These are phyloP conservation scores for Clavispora fructus DNA, from an alignment of 805 yeast genomes.

Conservation along the genomic window DNA sequence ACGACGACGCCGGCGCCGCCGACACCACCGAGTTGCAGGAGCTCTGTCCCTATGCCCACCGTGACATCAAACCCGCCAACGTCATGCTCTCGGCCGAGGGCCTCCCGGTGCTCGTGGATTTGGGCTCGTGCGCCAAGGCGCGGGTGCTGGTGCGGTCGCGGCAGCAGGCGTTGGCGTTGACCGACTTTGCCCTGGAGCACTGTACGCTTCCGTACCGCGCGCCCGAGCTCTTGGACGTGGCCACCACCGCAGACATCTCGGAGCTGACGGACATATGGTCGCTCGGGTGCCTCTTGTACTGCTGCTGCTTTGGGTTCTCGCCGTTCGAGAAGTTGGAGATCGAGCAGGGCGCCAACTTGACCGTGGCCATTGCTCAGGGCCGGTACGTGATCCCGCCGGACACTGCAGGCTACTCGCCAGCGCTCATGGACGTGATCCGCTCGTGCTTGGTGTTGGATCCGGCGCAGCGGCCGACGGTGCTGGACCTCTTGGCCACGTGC, in stretches of 20 bases:
- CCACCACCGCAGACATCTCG: slow-evolving; percentile 56
- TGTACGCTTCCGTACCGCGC: slow-evolving; percentile 86
- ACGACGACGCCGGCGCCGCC: slow-evolving; percentile 20
- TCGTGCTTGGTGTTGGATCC: slow-evolving; percentile 64
- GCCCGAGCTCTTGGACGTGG: slow-evolving; percentile 81
- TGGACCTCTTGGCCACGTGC: slow-evolving; percentile 49
- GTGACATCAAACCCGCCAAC: slow-evolving; percentile 87
- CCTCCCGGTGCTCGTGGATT: slow-evolving; percentile 72
- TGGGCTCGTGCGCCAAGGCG: slow-evolving; percentile 75
- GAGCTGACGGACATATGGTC: slow-evolving; percentile 90
- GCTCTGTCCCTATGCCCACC: slow-evolving; percentile 69
- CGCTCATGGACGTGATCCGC: slow-evolving; percentile 50
- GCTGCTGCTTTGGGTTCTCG: slow-evolving; percentile 70
- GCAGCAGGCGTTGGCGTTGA: slow-evolving; percentile 68
- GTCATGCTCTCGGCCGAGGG: slow-evolving; percentile 74
- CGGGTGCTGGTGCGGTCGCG: slow-evolving; percentile 49
- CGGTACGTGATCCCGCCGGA: slow-evolving; percentile 52
- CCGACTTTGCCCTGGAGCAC: slow-evolving; percentile 78
- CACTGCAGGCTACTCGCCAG: slow-evolving; percentile 48
- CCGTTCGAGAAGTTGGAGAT: slow-evolving; percentile 85
- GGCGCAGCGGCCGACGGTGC: slow-evolving; percentile 56
- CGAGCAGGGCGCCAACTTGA: slow-evolving; percentile 76
- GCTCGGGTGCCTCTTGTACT: slow-evolving; percentile 77
- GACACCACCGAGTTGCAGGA: slow-evolving; percentile 47
- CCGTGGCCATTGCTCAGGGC: slow-evolving; percentile 68